Percentiles rank a stretch among this genome's conserved stretches.
These are phyloP conservation scores for Tolypocladium cylindrosporum DNA, from an alignment of 2,329 filamentous ascomycete species.

Conservation along the genomic window DNA sequence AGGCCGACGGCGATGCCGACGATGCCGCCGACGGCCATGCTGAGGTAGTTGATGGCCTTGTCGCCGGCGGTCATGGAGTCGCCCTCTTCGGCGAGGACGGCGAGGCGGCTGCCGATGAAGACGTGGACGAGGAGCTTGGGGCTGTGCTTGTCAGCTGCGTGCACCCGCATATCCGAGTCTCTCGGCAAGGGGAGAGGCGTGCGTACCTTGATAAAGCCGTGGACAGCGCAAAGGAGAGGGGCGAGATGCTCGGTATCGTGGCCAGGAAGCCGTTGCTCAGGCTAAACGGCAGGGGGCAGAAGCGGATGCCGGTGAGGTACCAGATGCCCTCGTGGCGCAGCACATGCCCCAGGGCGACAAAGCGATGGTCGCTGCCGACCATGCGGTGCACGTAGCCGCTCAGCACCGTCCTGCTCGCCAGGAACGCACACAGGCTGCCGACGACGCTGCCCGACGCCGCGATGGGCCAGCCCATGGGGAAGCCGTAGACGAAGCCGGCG, in stretches of 20 bases:
- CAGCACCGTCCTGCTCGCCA: conserved; percentile 70
- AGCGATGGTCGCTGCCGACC: conserved; percentile 74
- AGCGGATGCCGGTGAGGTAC: conserved; percentile 80
- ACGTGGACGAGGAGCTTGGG: conserved; percentile 88
- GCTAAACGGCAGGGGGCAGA: conserved; percentile 88
- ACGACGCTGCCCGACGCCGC: conserved; percentile 67
- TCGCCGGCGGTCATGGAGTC: conserved; percentile 72
- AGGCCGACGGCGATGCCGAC: conserved; percentile 70
- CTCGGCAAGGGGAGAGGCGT: neutral
- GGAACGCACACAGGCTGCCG: conserved; percentile 70
- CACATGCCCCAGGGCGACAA: conserved; percentile 79
- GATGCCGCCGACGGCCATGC: conserved; percentile 61
- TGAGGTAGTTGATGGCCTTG: conserved; percentile 74
- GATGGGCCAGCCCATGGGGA: conserved; percentile 66
- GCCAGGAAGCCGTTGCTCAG: conserved; percentile 90
- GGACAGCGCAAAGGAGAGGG: conserved; percentile 65
- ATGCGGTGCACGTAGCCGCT: conserved; percentile 69
- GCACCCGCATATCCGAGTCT: neutral
- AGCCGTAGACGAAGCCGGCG: conserved; percentile 45
- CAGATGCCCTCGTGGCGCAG: conserved; percentile 84
- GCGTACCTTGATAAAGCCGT: conserved; percentile 62
- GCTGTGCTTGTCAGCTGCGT: conserved; percentile 19
- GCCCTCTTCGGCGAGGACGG: conserved; percentile 70
- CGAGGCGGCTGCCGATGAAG: conserved; percentile 81
- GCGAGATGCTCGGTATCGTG: conserved; percentile 81